Base-by-base conservation (phyloP, 345 rosid genomes). In the Salix dunnii region DNA sequence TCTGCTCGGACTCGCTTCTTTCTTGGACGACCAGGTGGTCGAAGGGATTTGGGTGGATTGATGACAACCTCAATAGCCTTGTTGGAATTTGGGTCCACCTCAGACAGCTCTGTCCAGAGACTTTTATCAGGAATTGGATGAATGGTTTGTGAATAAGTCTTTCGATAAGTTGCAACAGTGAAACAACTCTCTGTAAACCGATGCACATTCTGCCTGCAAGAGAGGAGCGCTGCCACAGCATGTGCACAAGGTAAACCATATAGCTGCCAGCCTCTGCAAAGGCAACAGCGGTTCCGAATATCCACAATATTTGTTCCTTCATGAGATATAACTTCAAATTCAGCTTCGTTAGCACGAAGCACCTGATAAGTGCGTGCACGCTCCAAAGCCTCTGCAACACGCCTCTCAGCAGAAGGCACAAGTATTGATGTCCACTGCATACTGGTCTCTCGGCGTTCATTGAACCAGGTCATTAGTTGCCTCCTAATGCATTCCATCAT, bases 401-500 rank as follows among this genome's bases (percentile, higher is more conserved):
- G 87, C 69, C 96, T 85, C 82, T 95, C 99, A 3, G 96, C 99
- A 25, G 94, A 89, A 80, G 99, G 99, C 18, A 91, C 98, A 6
- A 95, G 97, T 72, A 91, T 92, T 9, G 97, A 90, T 64, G 93
- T 90, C 99, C 98, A 96, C 53, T 96, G 96, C 97, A 93, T 88
- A 64, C 98, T 92, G 61, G 91, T 86, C 80, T 96, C 99, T 1
- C 97, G 89, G 46, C 97, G 91, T 75, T 93, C 98, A 25, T 92
- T 96, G 85, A 96, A 96, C 98, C 99, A 96, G 64, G 94, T 92
- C 98, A 96, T 96, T 18, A 96, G 89, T 84, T 96, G 98, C 84
- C 99, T 89, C 86, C 98, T 87, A 72, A 96, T 93, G 82, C 97
- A 93, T 80, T 93, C 98, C 97, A 93, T 92, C 99, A 96, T 96